phyloP scores from a whole-genome alignment of 2,329 filamentous ascomycete genomes.

The Cadophora sp. region DNA sequence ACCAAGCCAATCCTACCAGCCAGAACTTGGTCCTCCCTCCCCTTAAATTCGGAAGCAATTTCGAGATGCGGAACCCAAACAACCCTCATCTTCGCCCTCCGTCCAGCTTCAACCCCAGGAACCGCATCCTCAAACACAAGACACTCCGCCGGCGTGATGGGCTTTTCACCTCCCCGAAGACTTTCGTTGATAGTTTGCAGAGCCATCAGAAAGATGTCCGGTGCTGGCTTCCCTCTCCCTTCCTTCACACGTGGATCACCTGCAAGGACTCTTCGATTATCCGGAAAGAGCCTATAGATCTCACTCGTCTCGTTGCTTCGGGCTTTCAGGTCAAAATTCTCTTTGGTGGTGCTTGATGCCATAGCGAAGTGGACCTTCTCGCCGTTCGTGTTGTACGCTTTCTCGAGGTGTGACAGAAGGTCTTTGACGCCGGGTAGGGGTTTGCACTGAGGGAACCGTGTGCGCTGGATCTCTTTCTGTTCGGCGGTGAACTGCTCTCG shows the following conservation, averaged over 20 bases:
- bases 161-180: constrained; percentile 64
- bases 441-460: constrained; percentile 72
- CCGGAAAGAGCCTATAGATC: constrained; percentile 69
- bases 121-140: constrained; percentile 96
- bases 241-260: constrained; percentile 79
- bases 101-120: constrained; percentile 86
- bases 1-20: constrained; percentile 60
- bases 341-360: constrained; percentile 70
- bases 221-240: constrained; percentile 87
- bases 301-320: constrained; percentile 57
- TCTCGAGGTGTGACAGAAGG: constrained; percentile 65
- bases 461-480: constrained; percentile 68
- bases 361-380: constrained; percentile 76
- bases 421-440: constrained; percentile 79
- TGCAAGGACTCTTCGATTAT: constrained; percentile 75
- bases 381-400: constrained; percentile 34
- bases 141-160: constrained; percentile 83
- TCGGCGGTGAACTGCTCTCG: constrained; percentile 68
- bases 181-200: constrained; percentile 82
- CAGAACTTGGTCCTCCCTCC: constrained; percentile 79
- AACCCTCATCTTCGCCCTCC: constrained; percentile 92
- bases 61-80: constrained; percentile 88
- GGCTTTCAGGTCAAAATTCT: constrained; percentile 47
- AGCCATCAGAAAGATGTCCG: constrained; percentile 93
- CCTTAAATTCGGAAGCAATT: constrained; percentile 76